Evolutionary conservation across 352 stramenopile genomes (phyloP), one percentile per base, ranked within the genome.

Genomic region (Aphanomyces stellatus): DNA sequence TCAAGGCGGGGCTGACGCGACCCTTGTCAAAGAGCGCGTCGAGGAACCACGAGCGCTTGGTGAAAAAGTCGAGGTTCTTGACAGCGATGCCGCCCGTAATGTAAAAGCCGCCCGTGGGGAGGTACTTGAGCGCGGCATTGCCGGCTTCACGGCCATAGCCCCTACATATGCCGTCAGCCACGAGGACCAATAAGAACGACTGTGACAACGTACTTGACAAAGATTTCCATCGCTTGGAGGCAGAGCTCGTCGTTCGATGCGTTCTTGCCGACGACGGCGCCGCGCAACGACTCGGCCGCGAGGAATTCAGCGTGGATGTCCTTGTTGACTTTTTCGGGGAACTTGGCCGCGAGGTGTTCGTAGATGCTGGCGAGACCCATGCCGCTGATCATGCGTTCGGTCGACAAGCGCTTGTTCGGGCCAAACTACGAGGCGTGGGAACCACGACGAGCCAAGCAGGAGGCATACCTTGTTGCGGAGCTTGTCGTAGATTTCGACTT

Each of bases 61-160:
- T 88, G 73, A 99, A 98, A 67, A 91, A 94, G 70, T 95, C 78
- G 43, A 99, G 81, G 76, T 99, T 98, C 78, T 99, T 99, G 0
- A 90, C 90, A 22, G 96, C 97, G 27, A 99, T 82, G 31, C 96
- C 96, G 34, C 96, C 96, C 15, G 94, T 97, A 55, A 99, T 90
- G 86, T 98, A 99, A 63, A 99, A 90, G 24, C 96, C 96, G 72
- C 96, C 96, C 37, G 87, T 95, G 27, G 96, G 96, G 60, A 98
- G 86, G 62, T 93, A 98, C 76, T 98, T 98, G 63, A 99, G 84
- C 62, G 88, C 89, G 49, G 88, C 85, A 71, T 88, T 95, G 28
- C 96, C 96, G 60, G 95, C 91, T 82, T 99, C 96, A 65, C 80
- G 84, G 48, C 95, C 96, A 72, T 99, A 99, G 19, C 92, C 85